Evolutionary conservation across 2,329 filamentous ascomycete species (phyloP).

Genomic region (Aspergillus eucalypticola): DNA sequence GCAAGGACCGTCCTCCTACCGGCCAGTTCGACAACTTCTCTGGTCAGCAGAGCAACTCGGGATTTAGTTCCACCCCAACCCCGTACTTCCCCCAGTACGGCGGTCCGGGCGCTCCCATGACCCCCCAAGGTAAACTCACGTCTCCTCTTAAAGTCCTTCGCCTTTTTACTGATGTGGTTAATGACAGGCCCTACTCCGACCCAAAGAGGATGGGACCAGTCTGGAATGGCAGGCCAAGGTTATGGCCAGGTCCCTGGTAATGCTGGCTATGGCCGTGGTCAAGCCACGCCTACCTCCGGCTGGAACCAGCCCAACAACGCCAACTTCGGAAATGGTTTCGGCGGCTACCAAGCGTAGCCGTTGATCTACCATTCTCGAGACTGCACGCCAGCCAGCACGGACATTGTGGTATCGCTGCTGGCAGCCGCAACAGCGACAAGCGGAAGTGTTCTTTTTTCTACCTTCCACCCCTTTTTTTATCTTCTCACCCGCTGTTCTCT

Average conservation of each 20-base stretch:
- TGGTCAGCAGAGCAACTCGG: conserved; percentile 71
- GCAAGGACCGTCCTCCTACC: conserved; percentile 94
- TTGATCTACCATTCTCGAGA: conserved; percentile 6
- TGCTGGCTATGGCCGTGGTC: conserved; percentile 80
- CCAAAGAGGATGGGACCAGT: conserved; percentile 58
- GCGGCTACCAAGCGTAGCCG: conserved; percentile 60
- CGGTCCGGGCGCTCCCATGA: conserved; percentile 66
- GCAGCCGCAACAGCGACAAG: conserved; percentile 19
- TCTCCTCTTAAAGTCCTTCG: not conserved
- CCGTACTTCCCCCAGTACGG: conserved; percentile 93
- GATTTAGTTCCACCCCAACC: conserved; percentile 72
- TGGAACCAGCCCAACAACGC: conserved; percentile 55
- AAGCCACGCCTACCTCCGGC: conserved; percentile 53
- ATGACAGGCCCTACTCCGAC: conserved; percentile 55
- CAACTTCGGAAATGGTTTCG: conserved; percentile 58
- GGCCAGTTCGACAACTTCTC: conserved; percentile 80
- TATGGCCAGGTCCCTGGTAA: conserved; percentile 69
- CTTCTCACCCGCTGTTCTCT: conserved; percentile 23
- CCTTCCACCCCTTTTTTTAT: conserved; percentile 14
- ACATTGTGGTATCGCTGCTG: conserved; percentile 17
- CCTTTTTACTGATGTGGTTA: conserved; percentile 15
- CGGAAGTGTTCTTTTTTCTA: conserved; percentile 16
- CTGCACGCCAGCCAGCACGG: conserved; percentile 15
- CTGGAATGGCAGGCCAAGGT: conserved; percentile 47
- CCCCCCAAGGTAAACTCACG: conserved; percentile 53